These are phyloP conservation scores for Triticum urartu DNA, from an alignment of 176 grass and related monocot species.

Conservation along the genomic window DNA sequence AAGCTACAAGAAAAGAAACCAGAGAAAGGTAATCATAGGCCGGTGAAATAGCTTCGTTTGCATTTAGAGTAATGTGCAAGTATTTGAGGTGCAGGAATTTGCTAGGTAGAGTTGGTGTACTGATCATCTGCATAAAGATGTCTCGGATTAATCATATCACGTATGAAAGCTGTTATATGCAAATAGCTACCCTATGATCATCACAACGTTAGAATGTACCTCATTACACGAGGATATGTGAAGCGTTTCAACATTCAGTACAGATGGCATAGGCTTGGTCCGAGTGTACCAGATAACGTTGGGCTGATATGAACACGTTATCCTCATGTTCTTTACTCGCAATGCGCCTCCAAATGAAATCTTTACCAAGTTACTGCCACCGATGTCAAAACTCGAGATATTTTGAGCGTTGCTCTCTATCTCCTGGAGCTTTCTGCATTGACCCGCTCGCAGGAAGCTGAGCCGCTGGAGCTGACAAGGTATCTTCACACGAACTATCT, in stretches of 20 bases:
- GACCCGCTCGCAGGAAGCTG: neutral
- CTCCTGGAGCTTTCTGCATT: neutral
- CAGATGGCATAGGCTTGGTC: neutral
- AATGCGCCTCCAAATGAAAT: constrained; percentile 10
- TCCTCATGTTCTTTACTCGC: neutral
- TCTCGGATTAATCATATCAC: neutral
- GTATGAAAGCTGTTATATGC: neutral
- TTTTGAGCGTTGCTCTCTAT: neutral
- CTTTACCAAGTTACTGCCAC: neutral
- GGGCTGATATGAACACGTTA: neutral
- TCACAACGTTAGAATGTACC: neutral
- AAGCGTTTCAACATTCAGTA: constrained; percentile 13
- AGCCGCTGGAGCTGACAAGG: neutral
- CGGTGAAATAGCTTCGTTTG: neutral
- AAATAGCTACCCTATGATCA: neutral
- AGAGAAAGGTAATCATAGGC: constrained; percentile 20
- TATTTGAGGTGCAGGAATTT: constrained; percentile 9
- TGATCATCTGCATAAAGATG: constrained; percentile 7
- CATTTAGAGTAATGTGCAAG: neutral
- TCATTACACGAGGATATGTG: neutral
- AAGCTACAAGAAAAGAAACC: constrained; percentile 18
- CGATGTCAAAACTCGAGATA: neutral
- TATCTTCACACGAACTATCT: neutral
- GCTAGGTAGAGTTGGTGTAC: neutral
- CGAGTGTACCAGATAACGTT: neutral